Conservation (phyloP, 441 rosid species). For the Aleurites moluccanus region DNA sequence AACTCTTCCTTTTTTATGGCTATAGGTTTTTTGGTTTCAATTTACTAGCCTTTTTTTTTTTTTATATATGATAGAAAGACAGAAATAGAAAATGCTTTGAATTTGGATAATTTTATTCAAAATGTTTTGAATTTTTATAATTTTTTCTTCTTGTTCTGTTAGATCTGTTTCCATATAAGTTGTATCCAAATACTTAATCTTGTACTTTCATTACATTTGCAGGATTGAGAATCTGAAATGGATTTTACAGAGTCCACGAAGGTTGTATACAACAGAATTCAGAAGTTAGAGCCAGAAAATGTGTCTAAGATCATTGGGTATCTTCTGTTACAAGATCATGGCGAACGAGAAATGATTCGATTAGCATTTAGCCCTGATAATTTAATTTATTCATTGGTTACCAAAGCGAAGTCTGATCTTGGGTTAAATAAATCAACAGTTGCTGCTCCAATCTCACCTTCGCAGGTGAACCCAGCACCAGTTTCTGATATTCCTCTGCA, state of each 20-base stretch:
- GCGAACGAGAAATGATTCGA: slow-evolving; percentile 79
- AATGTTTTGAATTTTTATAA: background rate
- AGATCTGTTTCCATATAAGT: slow-evolving; percentile 19
- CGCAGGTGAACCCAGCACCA: slow-evolving; percentile 35
- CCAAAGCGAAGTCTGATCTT: slow-evolving; percentile 63
- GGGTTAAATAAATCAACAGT: slow-evolving; percentile 40
- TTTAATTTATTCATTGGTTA: slow-evolving; percentile 52
- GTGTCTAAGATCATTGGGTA: slow-evolving; percentile 82
- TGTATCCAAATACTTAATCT: background rate
- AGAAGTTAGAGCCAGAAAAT: slow-evolving; percentile 75
- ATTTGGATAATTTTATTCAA: background rate
- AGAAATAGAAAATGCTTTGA: slow-evolving; percentile 9
- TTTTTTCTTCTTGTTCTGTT: background rate
- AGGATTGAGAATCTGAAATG: slow-evolving; percentile 52
- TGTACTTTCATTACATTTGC: slow-evolving; percentile 21
- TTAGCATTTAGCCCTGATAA: slow-evolving; percentile 77
- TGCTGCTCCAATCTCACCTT: slow-evolving; percentile 37
- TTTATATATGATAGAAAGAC: slow-evolving; percentile 6
- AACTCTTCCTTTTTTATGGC: slow-evolving; percentile 14
- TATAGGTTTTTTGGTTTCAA: background rate
- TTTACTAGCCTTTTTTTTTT: slow-evolving; percentile 1
- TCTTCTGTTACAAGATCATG: slow-evolving; percentile 67
- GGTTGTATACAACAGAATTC: slow-evolving; percentile 73
- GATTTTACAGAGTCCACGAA: slow-evolving; percentile 78
- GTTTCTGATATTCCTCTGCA: slow-evolving; percentile 42